Percentiles rank a stretch among this genome's conserved stretches.
These are phyloP conservation scores for Leptosphaerulina australis DNA, from an alignment of 2,329 filamentous ascomycete species.

Conservation along the genomic window DNA sequence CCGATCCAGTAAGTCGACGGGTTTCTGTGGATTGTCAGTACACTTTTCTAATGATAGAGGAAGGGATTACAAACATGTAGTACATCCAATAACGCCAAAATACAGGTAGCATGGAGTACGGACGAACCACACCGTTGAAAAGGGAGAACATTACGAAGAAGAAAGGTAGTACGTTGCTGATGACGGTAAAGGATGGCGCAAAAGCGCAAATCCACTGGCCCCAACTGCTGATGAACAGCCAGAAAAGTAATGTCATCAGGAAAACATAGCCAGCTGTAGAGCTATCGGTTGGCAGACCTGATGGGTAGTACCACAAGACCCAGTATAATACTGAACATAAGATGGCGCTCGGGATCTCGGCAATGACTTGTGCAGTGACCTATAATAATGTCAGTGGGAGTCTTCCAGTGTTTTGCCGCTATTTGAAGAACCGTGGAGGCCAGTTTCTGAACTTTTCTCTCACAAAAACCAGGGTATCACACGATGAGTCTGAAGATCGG, in stretches of 20 bases:
- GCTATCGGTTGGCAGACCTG: constrained; percentile 70
- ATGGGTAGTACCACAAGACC: constrained; percentile 76
- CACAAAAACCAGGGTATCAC: neutral
- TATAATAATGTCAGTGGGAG: neutral
- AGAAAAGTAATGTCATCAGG: constrained; percentile 79
- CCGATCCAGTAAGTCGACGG: constrained; percentile 75
- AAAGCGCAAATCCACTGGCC: constrained; percentile 87
- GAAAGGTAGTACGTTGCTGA: constrained; percentile 74
- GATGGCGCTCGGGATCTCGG: constrained; percentile 74
- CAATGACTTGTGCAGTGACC: constrained; percentile 72
- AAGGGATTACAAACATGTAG: constrained; percentile 69
- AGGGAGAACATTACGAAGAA: constrained; percentile 79
- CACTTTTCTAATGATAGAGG: constrained; percentile 67
- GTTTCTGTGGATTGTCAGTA: constrained; percentile 59
- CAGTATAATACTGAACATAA: constrained; percentile 71
- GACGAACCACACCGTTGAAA: constrained; percentile 78
- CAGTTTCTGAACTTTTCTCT: neutral
- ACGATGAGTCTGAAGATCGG: neutral
- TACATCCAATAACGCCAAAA: constrained; percentile 79
- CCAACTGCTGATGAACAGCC: constrained; percentile 75
- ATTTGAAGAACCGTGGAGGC: neutral
- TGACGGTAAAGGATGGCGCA: constrained; percentile 77
- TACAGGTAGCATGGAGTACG: constrained; percentile 67
- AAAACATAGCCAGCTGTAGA: constrained; percentile 75
- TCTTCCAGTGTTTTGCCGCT: neutral